phyloP scores from a whole-genome alignment of 225 moss, liverwort and hornwort species.

The Pseudoscleropodium purum region DNA sequence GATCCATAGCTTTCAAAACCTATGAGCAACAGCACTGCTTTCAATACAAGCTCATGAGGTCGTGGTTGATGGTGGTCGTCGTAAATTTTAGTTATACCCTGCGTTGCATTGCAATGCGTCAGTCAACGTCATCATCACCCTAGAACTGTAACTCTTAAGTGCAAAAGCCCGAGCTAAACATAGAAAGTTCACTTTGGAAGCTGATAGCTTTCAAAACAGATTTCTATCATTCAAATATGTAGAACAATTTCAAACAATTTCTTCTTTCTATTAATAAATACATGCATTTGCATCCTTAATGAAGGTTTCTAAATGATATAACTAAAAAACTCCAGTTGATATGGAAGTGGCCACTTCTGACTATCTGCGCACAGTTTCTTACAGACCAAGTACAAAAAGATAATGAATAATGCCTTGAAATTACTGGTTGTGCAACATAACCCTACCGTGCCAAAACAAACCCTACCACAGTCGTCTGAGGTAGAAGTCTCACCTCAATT shows the following conservation, averaged over 20 bases:
- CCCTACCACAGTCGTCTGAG: background rate
- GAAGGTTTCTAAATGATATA: background rate
- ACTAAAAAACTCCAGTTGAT: background rate
- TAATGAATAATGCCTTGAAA: background rate
- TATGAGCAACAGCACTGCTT: background rate
- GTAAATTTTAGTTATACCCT: background rate
- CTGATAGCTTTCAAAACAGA: background rate
- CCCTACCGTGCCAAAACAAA: background rate
- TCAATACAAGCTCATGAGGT: background rate
- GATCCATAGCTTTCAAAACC: background rate
- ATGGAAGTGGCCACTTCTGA: background rate
- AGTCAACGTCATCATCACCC: background rate
- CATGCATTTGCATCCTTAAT: background rate
- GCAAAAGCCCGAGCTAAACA: background rate
- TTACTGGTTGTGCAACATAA: background rate
- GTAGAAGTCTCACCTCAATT: conserved; percentile 1
- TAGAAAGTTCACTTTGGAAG: background rate
- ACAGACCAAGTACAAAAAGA: background rate
- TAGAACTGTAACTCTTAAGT: background rate
- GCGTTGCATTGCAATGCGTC: background rate
- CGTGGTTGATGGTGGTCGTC: background rate
- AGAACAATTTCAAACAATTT: background rate
- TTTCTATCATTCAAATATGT: background rate
- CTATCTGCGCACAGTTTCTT: background rate
- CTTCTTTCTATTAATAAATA: background rate